Percentiles rank a stretch among this genome's conserved stretches.
Conservation (phyloP, 1,139 yeast species). For the Yamadazyma conglobata region DNA sequence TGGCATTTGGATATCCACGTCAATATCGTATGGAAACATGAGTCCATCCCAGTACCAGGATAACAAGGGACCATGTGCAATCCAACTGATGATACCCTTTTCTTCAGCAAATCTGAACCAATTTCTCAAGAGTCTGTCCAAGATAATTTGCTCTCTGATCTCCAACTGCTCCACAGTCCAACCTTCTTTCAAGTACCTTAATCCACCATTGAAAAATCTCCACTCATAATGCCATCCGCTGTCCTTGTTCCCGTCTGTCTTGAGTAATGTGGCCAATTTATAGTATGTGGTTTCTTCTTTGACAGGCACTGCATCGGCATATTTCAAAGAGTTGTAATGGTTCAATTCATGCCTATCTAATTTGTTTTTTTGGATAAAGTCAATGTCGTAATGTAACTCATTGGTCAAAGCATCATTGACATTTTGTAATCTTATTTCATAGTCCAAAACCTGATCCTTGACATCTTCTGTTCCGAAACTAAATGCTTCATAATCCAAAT, state of each 20-base stretch:
- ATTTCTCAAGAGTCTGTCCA: slow-evolving; percentile 30
- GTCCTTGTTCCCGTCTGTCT: slow-evolving; percentile 25
- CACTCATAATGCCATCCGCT: slow-evolving; percentile 42
- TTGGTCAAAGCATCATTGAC: slow-evolving; percentile 23
- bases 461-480: slow-evolving; percentile 18
- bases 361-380: slow-evolving; percentile 8
- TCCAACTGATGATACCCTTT: slow-evolving; percentile 40
- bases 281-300: slow-evolving; percentile 35
- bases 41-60: slow-evolving; percentile 40
- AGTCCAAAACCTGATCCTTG: slow-evolving; percentile 18
- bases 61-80: slow-evolving; percentile 51
- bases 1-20: slow-evolving; percentile 38
- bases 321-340: slow-evolving; percentile 20
- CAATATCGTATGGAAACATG: slow-evolving; percentile 36
- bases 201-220: slow-evolving; percentile 36
- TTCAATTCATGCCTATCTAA: slow-evolving; percentile 17
- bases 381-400: slow-evolving; percentile 21
- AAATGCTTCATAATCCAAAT: slow-evolving; percentile 20
- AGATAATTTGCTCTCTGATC: slow-evolving; percentile 27
- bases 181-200: slow-evolving; percentile 25
- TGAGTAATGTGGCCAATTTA: slow-evolving; percentile 30
- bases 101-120: slow-evolving; percentile 36
- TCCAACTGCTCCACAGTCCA: slow-evolving; percentile 32
- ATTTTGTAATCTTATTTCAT: slow-evolving; percentile 18
- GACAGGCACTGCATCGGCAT: slow-evolving; percentile 23